Conservation (phyloP, 129 eudicot genomes). For the Lactuca saligna region DNA sequence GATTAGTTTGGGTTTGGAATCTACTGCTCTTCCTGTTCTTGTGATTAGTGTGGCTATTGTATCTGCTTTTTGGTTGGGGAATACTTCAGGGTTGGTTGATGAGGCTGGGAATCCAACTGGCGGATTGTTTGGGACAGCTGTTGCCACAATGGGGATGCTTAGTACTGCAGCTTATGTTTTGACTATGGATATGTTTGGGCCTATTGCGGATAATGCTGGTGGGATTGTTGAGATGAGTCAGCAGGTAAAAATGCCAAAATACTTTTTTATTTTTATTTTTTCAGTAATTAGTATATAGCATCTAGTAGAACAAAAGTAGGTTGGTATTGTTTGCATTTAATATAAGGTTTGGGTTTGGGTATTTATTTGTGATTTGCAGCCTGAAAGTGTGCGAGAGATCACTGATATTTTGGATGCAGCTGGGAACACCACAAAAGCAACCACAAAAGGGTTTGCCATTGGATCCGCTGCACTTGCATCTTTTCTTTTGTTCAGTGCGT, state of each 20-base stretch:
- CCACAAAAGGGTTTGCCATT: constrained; percentile 97
- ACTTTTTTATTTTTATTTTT: too few relatives aligned
- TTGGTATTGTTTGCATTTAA: background rate
- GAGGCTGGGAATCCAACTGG: constrained; percentile 89
- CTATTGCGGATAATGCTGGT: constrained; percentile 99
- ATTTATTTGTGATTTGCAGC: constrained; percentile 44
- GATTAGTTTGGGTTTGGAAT: constrained; percentile 88
- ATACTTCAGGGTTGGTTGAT: constrained; percentile 89
- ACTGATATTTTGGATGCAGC: constrained; percentile 97
- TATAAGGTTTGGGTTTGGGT: too few relatives aligned
- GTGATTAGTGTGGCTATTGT: constrained; percentile 78
- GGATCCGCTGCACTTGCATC: constrained; percentile 99
- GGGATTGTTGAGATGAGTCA: constrained; percentile 99
- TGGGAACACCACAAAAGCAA: constrained; percentile 98
- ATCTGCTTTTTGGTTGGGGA: constrained; percentile 93
- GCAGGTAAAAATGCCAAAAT: constrained; percentile 49
- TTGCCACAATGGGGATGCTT: constrained; percentile 99
- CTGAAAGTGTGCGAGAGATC: constrained; percentile 93
- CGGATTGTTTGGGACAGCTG: constrained; percentile 98
- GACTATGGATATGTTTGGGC: constrained; percentile 99
- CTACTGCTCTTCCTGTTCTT: constrained; percentile 95
- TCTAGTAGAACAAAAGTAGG: too few relatives aligned
- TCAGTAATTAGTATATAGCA: too few relatives aligned
- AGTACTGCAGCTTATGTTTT: constrained; percentile 97
- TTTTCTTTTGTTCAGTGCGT: constrained; percentile 92